Conservation (phyloP, 23 red algal species). For the Agarophyton chilense region DNA sequence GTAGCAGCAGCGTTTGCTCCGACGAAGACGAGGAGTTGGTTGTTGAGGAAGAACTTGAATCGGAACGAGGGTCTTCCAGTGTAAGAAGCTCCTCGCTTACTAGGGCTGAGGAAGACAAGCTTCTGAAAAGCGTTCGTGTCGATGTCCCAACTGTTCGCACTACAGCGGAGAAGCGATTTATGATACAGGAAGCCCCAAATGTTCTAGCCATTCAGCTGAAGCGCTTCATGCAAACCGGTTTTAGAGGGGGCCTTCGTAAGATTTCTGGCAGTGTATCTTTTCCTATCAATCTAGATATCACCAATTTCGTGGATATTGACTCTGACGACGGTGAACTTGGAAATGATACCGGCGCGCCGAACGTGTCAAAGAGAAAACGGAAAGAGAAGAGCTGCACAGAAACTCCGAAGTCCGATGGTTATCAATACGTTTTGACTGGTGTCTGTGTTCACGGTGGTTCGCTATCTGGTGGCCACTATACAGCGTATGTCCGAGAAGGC, state of each 20-base stretch:
- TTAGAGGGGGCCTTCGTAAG: conserved; percentile 61
- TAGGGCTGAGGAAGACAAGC: conserved; percentile 51
- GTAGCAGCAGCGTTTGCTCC: conserved; percentile 42
- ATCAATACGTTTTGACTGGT: conserved; percentile 69
- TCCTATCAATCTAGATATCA: conserved; percentile 69
- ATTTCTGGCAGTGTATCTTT: conserved; percentile 75
- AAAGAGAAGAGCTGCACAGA: not conserved
- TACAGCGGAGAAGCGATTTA: conserved; percentile 71
- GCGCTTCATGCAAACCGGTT: conserved; percentile 69
- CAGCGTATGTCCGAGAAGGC: conserved; percentile 70
- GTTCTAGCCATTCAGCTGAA: conserved; percentile 80
- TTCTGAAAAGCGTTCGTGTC: conserved; percentile 23
- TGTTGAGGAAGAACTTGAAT: conserved; percentile 50
- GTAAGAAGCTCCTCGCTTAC: not conserved
- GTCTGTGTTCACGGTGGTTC: conserved; percentile 80
- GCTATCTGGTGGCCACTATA: conserved; percentile 79
- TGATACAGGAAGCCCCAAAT: conserved; percentile 44
- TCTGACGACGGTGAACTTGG: not conserved
- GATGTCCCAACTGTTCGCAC: conserved; percentile 67
- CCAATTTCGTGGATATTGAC: conserved; percentile 37
- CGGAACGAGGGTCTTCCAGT: not conserved
- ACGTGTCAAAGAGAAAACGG: conserved; percentile 17
- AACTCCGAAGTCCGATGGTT: not conserved
- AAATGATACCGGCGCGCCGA: not conserved
- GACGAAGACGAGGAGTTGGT: conserved; percentile 57